Base-by-base conservation (phyloP, 306 rosid genomes). In the Cucurbita moschata region DNA sequence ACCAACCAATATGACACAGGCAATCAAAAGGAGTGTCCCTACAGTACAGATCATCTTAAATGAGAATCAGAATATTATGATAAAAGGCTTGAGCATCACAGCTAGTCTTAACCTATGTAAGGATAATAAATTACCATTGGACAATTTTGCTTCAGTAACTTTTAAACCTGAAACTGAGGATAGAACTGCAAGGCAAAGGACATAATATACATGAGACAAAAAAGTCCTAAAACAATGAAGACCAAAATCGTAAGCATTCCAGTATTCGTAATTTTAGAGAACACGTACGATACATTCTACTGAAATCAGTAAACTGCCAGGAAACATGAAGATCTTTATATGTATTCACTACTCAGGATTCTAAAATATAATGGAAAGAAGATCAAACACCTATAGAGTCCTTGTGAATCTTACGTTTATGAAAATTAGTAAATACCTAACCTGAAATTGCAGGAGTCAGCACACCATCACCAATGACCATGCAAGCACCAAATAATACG, bases 361-460 rank as follows among this genome's bases (percentile, higher is more conserved):
- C 59, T 49, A 7, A 30, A 50, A 9, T 47, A 50, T 26, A 30
- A 4, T 15, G 59, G 59, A 50, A 50, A 26, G 15, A 50, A 70
- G 30, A 70, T 30, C 4, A 69, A 49, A 68, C 42, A 46, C 53
- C 57, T 68, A 49, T 0, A 6, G 13, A 10, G 26, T 50, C 59
- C 56, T 50, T 7, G 5, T 14, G 8, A 70, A 50, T 10, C 74
- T 12, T 26, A 26, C 9, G 15, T 38, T 47, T 38, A 73, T 23
- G 47, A 57, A 40, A 73, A 73, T 7, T 15, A 60, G 42, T 13
- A 67, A 76, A 68, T 35, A 68, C 72, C 79, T 57, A 62, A 91
- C 97, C 96, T 80, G 97, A 91, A 79, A 91, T 91, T 77, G 96
- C 96, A 7, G 97, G 97, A 77, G 97, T 88, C 39, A 91, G 89